Evolutionary conservation across 1,284 basidiomycete genomes (phyloP).

Genomic region (Mycena citricolor): DNA sequence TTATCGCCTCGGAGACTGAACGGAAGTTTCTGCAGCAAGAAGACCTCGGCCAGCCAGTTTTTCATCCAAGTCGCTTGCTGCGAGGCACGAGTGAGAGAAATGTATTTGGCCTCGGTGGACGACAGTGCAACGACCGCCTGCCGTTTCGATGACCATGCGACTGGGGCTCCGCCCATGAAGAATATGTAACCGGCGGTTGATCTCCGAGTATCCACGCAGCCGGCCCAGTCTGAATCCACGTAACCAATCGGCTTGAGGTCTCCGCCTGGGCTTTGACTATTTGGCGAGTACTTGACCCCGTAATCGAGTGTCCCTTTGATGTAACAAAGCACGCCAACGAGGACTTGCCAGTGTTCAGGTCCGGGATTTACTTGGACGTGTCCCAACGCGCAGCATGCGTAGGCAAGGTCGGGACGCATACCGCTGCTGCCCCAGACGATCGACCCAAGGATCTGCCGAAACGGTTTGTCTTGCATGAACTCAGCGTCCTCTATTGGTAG

Average conservation of each 20-base stretch:
- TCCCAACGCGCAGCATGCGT: slow-evolving; percentile 2
- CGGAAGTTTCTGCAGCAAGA: background rate
- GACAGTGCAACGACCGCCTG: slow-evolving; percentile 7
- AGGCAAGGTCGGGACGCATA: slow-evolving; percentile 4
- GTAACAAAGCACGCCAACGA: slow-evolving; percentile 5
- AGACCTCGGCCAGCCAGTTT: slow-evolving; percentile 6
- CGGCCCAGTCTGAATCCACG: slow-evolving; percentile 16
- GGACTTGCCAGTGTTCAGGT: slow-evolving; percentile 3
- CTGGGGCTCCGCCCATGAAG: slow-evolving; percentile 15
- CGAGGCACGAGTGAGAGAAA: background rate
- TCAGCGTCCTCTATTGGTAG: background rate
- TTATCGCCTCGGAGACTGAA: slow-evolving; percentile 7
- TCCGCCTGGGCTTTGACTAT: too few species aligned
- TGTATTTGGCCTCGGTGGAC: slow-evolving; percentile 1
- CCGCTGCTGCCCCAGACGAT: slow-evolving; percentile 3
- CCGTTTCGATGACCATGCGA: slow-evolving; percentile 19
- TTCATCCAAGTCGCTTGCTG: slow-evolving; percentile 6
- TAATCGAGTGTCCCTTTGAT: slow-evolving; percentile 5
- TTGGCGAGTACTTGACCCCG: slow-evolving; percentile 5
- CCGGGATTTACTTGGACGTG: slow-evolving; percentile 5
- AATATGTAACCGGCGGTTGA: slow-evolving; percentile 18
- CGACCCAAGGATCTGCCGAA: background rate
- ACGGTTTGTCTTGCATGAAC: slow-evolving; percentile 4
- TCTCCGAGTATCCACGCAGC: slow-evolving; percentile 4
- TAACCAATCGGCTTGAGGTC: slow-evolving; percentile 7